Evolutionary conservation across 192 early-diverging fungal genomes (phyloP).

Genomic region (Coemansia sp.): DNA sequence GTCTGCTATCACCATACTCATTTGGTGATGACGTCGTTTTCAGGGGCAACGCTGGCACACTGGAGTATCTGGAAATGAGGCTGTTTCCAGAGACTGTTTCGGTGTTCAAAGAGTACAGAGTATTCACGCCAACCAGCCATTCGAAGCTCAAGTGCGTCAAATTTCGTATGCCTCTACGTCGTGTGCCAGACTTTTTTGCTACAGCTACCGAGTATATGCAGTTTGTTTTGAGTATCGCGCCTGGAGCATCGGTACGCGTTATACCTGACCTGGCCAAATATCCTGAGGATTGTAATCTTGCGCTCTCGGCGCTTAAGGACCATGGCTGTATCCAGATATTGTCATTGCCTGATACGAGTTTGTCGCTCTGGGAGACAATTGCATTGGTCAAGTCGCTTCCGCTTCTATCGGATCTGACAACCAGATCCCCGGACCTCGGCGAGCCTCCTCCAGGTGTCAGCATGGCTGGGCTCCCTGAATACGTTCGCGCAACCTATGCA

Average conservation of each 20-base stretch:
- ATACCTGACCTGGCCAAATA: neutral
- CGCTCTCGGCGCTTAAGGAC: neutral
- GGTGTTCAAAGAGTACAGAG: neutral
- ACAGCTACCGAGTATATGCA: neutral
- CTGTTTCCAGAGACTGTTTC: neutral
- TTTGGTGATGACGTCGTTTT: neutral
- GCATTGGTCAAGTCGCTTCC: neutral
- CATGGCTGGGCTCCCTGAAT: neutral
- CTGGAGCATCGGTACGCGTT: neutral
- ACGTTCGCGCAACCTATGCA: neutral
- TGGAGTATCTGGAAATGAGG: neutral
- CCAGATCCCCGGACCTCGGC: neutral
- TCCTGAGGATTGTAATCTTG: neutral
- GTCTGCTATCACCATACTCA: neutral
- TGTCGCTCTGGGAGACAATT: neutral
- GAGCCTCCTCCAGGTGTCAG: neutral
- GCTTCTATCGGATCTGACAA: neutral
- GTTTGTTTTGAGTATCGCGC: neutral
- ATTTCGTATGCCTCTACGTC: neutral
- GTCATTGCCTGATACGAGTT: neutral
- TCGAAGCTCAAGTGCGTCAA: neutral
- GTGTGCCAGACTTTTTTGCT: neutral
- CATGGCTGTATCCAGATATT: neutral
- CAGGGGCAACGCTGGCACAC: neutral
- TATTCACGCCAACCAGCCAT: neutral